These are phyloP conservation scores for Thermoascus crustaceus DNA, from an alignment of 2,329 filamentous ascomycete species.

Conservation along the genomic window DNA sequence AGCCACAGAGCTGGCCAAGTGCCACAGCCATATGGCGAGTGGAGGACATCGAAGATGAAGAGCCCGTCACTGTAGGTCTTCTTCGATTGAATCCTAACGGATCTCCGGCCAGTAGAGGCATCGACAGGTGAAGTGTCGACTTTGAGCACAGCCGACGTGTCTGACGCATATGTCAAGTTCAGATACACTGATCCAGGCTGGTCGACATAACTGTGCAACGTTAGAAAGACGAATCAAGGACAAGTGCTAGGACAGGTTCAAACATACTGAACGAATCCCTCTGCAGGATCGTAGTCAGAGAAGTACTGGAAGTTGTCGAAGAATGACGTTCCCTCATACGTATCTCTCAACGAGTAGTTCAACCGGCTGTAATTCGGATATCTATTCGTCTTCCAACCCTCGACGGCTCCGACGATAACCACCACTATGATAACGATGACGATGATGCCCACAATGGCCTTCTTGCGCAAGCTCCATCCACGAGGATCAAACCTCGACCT, in stretches of 20 bases:
- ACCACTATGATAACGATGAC: constrained; percentile 40
- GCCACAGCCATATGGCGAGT: constrained; percentile 56
- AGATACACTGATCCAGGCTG: constrained; percentile 21
- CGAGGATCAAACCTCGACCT: constrained; percentile 40
- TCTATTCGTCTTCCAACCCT: constrained; percentile 27
- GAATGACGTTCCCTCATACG: constrained; percentile 34
- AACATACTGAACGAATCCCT: constrained; percentile 42
- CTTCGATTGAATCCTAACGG: constrained; percentile 56
- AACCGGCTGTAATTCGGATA: constrained; percentile 39
- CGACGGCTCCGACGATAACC: constrained; percentile 39
- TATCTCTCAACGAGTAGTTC: constrained; percentile 34
- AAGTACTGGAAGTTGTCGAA: constrained; percentile 42
- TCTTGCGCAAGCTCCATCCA: constrained; percentile 48
- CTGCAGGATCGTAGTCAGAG: constrained; percentile 36
- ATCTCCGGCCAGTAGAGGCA: constrained; percentile 53
- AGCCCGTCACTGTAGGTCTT: constrained; percentile 53
- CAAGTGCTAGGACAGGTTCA: background rate
- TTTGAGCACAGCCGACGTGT: constrained; percentile 46
- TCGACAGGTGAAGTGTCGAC: constrained; percentile 55
- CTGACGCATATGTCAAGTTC: constrained; percentile 56
- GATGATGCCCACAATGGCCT: constrained; percentile 36
- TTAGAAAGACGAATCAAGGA: constrained; percentile 8
- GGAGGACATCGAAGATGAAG: constrained; percentile 60
- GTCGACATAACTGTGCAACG: constrained; percentile 32
- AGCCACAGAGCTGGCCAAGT: constrained; percentile 63